phyloP scores from a whole-genome alignment of 352 stramenopile species.

The Globisporangium nunn region DNA sequence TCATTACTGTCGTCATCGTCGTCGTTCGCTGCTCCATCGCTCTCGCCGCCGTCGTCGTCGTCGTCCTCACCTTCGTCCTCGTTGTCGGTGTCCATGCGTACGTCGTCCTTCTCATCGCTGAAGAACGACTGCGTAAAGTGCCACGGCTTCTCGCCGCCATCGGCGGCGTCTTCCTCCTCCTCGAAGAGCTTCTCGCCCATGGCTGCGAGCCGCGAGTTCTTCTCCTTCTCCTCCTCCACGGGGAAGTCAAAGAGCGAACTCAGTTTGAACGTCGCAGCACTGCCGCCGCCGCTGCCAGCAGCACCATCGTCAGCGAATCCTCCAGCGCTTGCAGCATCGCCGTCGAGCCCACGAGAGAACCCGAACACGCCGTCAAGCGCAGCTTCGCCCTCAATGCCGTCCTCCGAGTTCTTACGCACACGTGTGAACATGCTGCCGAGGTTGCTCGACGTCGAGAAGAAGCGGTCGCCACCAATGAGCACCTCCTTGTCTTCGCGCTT shows the following conservation, averaged over 20 bases:
- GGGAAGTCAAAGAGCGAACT: conserved; percentile 65
- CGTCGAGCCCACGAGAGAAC: conserved; percentile 8
- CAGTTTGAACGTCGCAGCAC: conserved; percentile 47
- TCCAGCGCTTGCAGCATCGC: conserved; percentile 2
- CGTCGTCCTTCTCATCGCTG: conserved; percentile 25
- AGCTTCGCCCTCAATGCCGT: conserved; percentile 65
- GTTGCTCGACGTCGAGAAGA: conserved; percentile 52
- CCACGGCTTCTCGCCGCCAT: conserved; percentile 20
- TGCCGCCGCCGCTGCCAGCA: not conserved
- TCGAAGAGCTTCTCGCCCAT: conserved; percentile 44
- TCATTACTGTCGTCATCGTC: conserved; percentile 21
- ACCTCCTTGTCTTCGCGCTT: conserved; percentile 40
- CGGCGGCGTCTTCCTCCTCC: conserved; percentile 20
- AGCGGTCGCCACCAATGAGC: conserved; percentile 52
- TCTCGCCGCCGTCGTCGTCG: conserved; percentile 29
- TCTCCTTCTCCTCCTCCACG: conserved; percentile 39
- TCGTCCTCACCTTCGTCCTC: conserved; percentile 13
- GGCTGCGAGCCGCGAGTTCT: conserved; percentile 21
- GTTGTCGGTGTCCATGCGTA: conserved; percentile 17
- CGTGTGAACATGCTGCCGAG: conserved; percentile 68
- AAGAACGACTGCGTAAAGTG: conserved; percentile 34
- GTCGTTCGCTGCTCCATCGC: conserved; percentile 13
- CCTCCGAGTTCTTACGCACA: conserved; percentile 79
- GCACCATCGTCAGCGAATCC: conserved; percentile 1
- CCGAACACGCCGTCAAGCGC: conserved; percentile 67